Percentiles rank a stretch among this genome's conserved stretches.
phyloP scores from a whole-genome alignment of 1,284 basidiomycete genomes.

The Irpex sp. region DNA sequence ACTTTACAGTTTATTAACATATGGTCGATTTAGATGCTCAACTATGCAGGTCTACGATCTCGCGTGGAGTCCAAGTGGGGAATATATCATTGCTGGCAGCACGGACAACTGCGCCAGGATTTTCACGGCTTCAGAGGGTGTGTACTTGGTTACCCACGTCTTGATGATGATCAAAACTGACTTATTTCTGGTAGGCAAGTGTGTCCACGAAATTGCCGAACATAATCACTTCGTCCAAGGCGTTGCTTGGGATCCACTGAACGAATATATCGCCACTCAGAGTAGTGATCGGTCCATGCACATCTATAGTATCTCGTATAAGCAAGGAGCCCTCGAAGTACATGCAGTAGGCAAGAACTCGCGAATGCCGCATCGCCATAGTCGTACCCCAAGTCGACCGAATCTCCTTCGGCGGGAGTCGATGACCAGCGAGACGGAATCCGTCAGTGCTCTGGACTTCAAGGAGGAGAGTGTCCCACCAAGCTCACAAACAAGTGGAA shows the following conservation, averaged over 20 bases:
- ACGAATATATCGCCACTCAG: conserved; percentile 94
- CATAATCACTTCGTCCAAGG: conserved; percentile 95
- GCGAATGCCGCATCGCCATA: conserved; percentile 65
- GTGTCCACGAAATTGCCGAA: conserved; percentile 81
- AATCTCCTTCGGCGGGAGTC: conserved; percentile 66
- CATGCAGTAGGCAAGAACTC: conserved; percentile 83
- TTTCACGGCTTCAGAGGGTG: conserved; percentile 76
- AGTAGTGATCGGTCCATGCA: conserved; percentile 91
- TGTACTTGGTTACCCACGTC: conserved; percentile 14
- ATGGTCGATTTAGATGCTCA: conserved; percentile 52
- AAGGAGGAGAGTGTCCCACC: conserved; percentile 23
- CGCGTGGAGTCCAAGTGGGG: conserved; percentile 95
- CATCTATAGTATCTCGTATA: conserved; percentile 77
- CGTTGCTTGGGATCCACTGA: conserved; percentile 94
- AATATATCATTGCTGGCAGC: conserved; percentile 91
- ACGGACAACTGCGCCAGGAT: conserved; percentile 95
- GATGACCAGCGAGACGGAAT: conserved; percentile 72
- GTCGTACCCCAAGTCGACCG: conserved; percentile 61
- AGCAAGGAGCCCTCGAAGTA: conserved; percentile 78
- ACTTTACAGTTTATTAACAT: neutral
- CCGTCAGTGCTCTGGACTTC: conserved; percentile 49
- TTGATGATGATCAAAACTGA: conserved; percentile 11
- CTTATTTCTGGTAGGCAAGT: conserved; percentile 53
- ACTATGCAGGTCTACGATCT: conserved; percentile 97
- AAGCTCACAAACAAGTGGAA: conserved; percentile 26